Conservation (phyloP, 148 eudicot genomes). For the Salicornia ramosissima region DNA sequence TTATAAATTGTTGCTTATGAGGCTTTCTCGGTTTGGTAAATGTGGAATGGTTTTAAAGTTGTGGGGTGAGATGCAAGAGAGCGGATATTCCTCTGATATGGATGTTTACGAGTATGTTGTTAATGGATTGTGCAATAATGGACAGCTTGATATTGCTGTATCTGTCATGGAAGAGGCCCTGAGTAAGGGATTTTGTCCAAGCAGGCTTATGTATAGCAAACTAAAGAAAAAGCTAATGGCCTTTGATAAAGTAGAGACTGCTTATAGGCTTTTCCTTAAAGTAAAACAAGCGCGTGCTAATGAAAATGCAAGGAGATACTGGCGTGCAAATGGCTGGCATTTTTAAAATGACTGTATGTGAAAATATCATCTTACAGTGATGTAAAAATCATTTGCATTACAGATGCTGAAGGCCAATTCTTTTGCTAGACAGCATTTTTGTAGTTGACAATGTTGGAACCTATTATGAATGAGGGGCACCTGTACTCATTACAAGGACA, state of each 20-base stretch:
- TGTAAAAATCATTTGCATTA: not conserved
- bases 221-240: conserved; percentile 62
- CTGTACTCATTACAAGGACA: not conserved
- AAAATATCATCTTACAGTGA: too few species aligned
- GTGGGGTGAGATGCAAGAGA: conserved; percentile 86
- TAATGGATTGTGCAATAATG: conserved; percentile 78
- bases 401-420: not conserved
- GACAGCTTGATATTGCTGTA: conserved; percentile 84
- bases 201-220: conserved; percentile 64
- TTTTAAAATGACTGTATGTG: conserved; percentile 31
- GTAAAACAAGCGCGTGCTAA: conserved; percentile 56
- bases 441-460: conserved; percentile 1
- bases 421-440: not conserved
- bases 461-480: not conserved
- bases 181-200: conserved; percentile 75
- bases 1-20: conserved; percentile 69
- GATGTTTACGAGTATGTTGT: conserved; percentile 74
- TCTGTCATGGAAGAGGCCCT: conserved; percentile 74
- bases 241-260: conserved; percentile 54
- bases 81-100: conserved; percentile 61
- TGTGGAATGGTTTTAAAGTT: conserved; percentile 71
- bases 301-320: conserved; percentile 63
- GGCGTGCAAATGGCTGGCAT: conserved; percentile 94
- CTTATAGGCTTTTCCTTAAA: conserved; percentile 73
- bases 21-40: conserved; percentile 89